A percentile compares a stretch with the other conserved stretches of the same genome.
phyloP scores from a whole-genome alignment of 441 rosid species.

The Omphalea diandra region DNA sequence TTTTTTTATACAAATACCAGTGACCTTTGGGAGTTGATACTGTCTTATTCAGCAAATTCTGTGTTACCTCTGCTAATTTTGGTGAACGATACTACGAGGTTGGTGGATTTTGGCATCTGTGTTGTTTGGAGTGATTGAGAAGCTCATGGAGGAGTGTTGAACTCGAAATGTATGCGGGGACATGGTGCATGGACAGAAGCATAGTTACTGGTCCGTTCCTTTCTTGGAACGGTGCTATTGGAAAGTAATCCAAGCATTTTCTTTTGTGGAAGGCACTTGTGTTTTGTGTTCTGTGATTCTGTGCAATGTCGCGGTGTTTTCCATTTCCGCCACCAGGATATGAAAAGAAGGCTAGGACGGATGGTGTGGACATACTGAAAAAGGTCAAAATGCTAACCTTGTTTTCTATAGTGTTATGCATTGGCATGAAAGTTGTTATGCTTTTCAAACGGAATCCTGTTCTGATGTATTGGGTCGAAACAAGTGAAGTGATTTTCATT shows the following conservation, averaged over 20 bases:
- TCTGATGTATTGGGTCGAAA: not conserved
- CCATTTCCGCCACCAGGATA: conserved; percentile 72
- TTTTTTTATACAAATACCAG: conserved; percentile 11
- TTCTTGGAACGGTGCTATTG: conserved; percentile 42
- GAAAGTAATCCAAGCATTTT: conserved; percentile 29
- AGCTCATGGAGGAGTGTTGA: conserved; percentile 29
- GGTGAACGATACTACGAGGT: not conserved
- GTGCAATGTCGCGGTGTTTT: conserved; percentile 70
- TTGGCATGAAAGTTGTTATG: conserved; percentile 17
- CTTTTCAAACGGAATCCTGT: conserved; percentile 3
- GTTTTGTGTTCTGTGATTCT: conserved; percentile 25
- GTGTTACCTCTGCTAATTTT: not conserved
- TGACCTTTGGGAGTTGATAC: not conserved
- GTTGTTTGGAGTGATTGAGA: not conserved
- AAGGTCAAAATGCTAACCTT: conserved; percentile 38
- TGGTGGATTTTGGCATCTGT: conserved; percentile 11
- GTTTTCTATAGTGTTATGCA: conserved; percentile 1
- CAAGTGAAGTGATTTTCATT: not conserved
- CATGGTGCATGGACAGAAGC: conserved; percentile 53
- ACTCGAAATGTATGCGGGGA: conserved; percentile 41
- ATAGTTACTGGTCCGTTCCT: conserved; percentile 50
- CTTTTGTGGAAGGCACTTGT: conserved; percentile 16
- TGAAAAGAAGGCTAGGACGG: conserved; percentile 50
- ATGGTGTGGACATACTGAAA: conserved; percentile 38
- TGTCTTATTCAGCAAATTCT: no score